Evolutionary conservation across 2,329 filamentous ascomycete species (phyloP), one percentile per base, ranked within the genome.

Genomic region (Aspergillus phoenicis): DNA sequence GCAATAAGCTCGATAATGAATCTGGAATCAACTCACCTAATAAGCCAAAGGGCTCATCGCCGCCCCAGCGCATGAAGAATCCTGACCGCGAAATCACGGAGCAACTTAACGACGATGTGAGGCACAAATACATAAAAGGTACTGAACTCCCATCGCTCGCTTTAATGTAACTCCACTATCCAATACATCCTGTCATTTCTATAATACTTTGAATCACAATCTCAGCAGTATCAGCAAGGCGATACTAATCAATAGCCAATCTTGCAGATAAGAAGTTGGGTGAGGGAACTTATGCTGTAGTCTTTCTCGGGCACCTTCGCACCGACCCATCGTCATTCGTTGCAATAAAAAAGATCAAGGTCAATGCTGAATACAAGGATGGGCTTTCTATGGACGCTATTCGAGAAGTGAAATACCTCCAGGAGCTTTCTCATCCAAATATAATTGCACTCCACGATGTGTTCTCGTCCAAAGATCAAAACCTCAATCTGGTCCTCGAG

Each of bases 401-500:
- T 65, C 93, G 95, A 70, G 95, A 99, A 82, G 90, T 98, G 73
- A 96, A 96, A 76, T 93, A 93, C 75, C 86, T 99, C 2, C 93
- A 96, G 75, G 95, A 99, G 80, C 87, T 99, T 28, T 89, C 87
- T 20, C 95, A 99, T 77, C 91, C 93, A 5, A 98, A 98, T 79
- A 95, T 99, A 78, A 97, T 99, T 78, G 89, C 89, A 13, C 86
- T 99, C 6, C 87, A 94, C 72, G 90, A 91, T 70, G 93, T 98
- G 67, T 99, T 97, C 84, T 93, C 90, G 57, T 95, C 92, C 63
- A 97, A 97, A 73, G 91, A 96, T 78, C 93, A 97, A 78, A 98
- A 97, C 74, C 87, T 99, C 67, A 97, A 96, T 73, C 86, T 99
- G 8, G 95, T 99, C 24, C 87, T 99, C 68, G 95, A 99, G 78